A percentile compares a stretch with the other conserved stretches of the same genome.
Evolutionary conservation across 2,329 filamentous ascomycete species (phyloP).

Genomic region (Fusarium caatingaense): DNA sequence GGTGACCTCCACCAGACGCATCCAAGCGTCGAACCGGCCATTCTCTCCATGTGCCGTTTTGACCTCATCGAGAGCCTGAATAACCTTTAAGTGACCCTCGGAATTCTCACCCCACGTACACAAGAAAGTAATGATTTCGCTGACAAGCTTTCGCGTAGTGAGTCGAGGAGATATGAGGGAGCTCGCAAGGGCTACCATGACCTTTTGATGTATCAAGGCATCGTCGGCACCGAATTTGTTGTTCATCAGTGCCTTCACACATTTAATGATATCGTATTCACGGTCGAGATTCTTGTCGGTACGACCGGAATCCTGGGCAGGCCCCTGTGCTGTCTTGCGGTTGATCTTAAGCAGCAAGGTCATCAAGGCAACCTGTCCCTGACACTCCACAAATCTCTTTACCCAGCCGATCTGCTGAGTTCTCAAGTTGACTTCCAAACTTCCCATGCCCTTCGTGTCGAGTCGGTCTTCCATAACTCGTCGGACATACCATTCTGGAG

Average conservation of each 20-base stretch:
- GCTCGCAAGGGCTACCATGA: conserved; percentile 86
- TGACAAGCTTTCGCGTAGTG: conserved; percentile 92
- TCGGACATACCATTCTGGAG: conserved; percentile 97
- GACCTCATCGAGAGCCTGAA: conserved; percentile 92
- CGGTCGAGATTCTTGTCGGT: conserved; percentile 85
- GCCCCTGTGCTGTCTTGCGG: conserved; percentile 81
- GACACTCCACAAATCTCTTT: conserved; percentile 93
- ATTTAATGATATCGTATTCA: conserved; percentile 98
- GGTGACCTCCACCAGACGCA: conserved; percentile 97
- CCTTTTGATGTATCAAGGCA: conserved; percentile 88
- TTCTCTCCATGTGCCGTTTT: conserved; percentile 91
- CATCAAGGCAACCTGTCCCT: conserved; percentile 95
- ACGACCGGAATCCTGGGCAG: conserved; percentile 68
- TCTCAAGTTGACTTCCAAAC: conserved; percentile 91
- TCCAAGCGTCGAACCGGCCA: conserved; percentile 97
- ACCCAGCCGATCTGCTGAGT: conserved; percentile 99
- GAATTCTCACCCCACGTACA: conserved; percentile 90
- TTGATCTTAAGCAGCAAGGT: conserved; percentile 96
- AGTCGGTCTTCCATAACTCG: conserved; percentile 97
- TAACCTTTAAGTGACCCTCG: conserved; percentile 90
- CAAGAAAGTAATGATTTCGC: conserved; percentile 94
- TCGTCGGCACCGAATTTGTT: conserved; percentile 99
- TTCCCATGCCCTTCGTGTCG: conserved; percentile 89
- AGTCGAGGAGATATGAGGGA: conserved; percentile 90
- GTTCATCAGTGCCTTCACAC: conserved; percentile 97